Base-by-base conservation (phyloP, 306 rosid genomes). In the Carpinus viminea region DNA sequence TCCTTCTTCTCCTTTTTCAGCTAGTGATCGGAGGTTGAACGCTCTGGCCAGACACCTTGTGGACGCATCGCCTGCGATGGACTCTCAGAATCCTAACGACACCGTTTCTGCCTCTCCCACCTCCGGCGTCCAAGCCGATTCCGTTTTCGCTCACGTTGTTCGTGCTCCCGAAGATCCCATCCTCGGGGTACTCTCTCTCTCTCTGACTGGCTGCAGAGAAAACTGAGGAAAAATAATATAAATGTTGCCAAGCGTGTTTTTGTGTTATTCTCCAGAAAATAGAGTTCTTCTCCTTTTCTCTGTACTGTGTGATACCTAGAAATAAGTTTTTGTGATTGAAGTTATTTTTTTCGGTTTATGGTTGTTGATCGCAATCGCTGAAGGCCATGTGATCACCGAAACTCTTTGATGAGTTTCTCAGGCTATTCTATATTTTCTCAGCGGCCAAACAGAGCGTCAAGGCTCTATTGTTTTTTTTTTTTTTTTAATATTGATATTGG, bases 81-180 rank as follows among this genome's bases (percentile, higher is more conserved):
- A 73, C 59, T 76, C 80, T 69, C 53, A 77, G 38, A 76, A 11
- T 41, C 38, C 89, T 6, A 53, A n/a, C 50, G 69, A 47, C 50
- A 69, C 66, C 18, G 41, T 93, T 62, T 87, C 94, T 60, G 84
- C 90, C 72, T 87, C 95, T 7, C 92, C 90, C 12, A 85, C 93
- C 65, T 76, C 97, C 12, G 75, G 89, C 47, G 60, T 76, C 16
- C 56, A 72, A 21, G 80, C 56, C 83, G 83, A 77, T 81, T 93
- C 98, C 48, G 93, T 89, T 79, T 96, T 96, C 78, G 86, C 88
- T 88, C 97, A 93, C 45, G 78, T 96, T n/a, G 88, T 73, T 54
- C 99, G 86, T 16, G 99, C 91, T 76, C 97, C 99, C 7, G 99
- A 96, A 88, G 99, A 96, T 93, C 93, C 98, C 70, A 96, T 96